A percentile compares a stretch with the other conserved stretches of the same genome.
phyloP scores from a whole-genome alignment of 192 early-diverging fungal species.

The Coemansia sp. region DNA sequence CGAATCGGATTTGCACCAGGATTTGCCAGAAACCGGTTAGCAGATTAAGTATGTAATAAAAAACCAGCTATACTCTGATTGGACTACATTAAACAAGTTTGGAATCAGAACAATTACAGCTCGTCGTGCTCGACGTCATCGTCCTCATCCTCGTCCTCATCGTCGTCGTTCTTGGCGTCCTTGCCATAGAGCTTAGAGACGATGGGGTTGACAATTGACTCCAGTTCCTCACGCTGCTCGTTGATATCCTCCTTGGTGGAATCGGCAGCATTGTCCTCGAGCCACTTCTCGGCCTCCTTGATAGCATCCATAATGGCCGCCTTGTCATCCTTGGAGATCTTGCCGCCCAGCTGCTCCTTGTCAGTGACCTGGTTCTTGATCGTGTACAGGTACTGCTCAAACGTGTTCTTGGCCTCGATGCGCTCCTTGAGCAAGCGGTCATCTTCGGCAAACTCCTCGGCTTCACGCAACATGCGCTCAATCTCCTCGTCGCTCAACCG shows the following conservation, averaged over 20 bases:
- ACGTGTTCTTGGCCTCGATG: conserved; percentile 84
- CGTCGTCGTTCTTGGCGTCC: conserved; percentile 57
- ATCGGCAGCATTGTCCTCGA: conserved; percentile 73
- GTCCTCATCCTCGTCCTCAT: conserved; percentile 57
- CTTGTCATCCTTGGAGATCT: conserved; percentile 89
- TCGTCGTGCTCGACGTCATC: conserved; percentile 50
- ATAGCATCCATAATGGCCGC: conserved; percentile 77
- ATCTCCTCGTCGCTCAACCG: conserved; percentile 93
- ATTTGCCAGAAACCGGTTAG: too few relatives aligned
- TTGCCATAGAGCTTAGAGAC: conserved; percentile 84
- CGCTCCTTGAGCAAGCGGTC: conserved; percentile 78
- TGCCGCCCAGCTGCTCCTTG: conserved; percentile 79
- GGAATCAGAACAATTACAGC: conserved; percentile 28
- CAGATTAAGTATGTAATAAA: too few relatives aligned
- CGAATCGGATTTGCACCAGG: too few relatives aligned
- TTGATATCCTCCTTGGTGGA: conserved; percentile 98
- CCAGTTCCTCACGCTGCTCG: conserved; percentile 91
- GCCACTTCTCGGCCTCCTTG: conserved; percentile 76
- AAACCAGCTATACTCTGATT: too few relatives aligned
- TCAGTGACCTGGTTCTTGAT: conserved; percentile 86
- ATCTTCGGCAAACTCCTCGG: conserved; percentile 91
- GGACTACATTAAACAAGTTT: background rate
- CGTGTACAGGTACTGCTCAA: conserved; percentile 90
- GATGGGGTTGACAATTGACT: conserved; percentile 93
- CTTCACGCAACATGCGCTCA: conserved; percentile 95